Evolutionary conservation across 2,329 filamentous ascomycete genomes (phyloP).

Genomic region (Cladosporium colombiae): DNA sequence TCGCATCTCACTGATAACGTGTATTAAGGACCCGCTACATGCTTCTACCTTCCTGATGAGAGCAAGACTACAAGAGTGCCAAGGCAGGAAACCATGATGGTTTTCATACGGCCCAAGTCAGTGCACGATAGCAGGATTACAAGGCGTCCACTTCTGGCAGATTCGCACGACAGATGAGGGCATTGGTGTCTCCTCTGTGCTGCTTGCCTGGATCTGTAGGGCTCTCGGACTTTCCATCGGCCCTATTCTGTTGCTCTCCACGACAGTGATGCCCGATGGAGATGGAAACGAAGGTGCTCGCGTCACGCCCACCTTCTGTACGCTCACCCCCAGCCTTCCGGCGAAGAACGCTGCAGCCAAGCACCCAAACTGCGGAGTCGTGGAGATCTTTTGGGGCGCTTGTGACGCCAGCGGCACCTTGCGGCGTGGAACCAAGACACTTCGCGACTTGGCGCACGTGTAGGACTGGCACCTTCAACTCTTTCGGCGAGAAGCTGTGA

Average conservation of each 20-base stretch:
- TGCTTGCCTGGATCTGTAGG: background rate
- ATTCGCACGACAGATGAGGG: background rate
- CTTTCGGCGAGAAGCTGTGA: background rate
- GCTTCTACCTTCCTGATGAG: constrained; percentile 15
- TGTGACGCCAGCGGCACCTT: constrained; percentile 18
- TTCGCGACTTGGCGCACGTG: constrained; percentile 20
- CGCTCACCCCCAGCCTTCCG: background rate
- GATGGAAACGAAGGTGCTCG: background rate
- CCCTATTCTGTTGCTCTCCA: background rate
- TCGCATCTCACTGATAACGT: background rate
- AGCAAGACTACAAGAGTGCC: constrained; percentile 8
- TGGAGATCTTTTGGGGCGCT: constrained; percentile 2
- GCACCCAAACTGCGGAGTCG: constrained; percentile 6
- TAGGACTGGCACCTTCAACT: constrained; percentile 3
- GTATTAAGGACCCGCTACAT: background rate
- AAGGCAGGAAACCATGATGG: constrained; percentile 7
- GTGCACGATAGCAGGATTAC: constrained; percentile 16
- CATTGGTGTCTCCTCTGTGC: background rate
- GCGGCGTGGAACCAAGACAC: constrained; percentile 5
- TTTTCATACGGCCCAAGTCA: background rate
- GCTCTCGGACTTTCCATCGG: background rate
- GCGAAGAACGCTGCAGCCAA: constrained; percentile 10
- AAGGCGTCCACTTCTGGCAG: background rate
- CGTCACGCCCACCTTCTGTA: background rate
- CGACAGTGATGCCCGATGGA: background rate